These are phyloP conservation scores for Moesziomyces globuligerus DNA, from an alignment of 1,284 basidiomycete species.

Conservation along the genomic window DNA sequence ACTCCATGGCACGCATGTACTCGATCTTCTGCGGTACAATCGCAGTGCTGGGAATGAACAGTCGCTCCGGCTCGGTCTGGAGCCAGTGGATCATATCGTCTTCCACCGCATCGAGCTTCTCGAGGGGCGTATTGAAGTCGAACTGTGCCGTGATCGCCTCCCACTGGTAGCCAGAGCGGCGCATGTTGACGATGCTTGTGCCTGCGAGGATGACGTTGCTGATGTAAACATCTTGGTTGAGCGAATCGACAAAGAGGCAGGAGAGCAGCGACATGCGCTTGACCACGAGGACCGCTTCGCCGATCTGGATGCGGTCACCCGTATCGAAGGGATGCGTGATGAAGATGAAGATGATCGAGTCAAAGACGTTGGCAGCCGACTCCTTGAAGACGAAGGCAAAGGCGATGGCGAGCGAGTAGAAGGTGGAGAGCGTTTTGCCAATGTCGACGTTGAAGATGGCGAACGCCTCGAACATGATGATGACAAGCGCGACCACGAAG, in stretches of 20 bases:
- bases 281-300: conserved; percentile 52
- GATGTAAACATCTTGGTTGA: conserved; percentile 61
- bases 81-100: conserved; percentile 65
- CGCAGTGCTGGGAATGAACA: conserved; percentile 61
- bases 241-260: conserved; percentile 54
- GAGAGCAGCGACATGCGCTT: conserved; percentile 64
- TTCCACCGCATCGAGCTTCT: conserved; percentile 62
- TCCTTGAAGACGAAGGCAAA: conserved; percentile 66
- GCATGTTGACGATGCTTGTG: conserved; percentile 60
- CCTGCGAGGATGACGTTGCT: conserved; percentile 55
- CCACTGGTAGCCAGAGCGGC: conserved; percentile 63
- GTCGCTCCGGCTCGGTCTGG: conserved; percentile 61
- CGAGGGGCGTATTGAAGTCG: conserved; percentile 60
- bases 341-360: conserved; percentile 65
- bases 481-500: conserved; percentile 45
- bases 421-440: conserved; percentile 58
- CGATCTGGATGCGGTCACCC: conserved; percentile 58
- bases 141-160: conserved; percentile 59
- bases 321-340: conserved; percentile 65
- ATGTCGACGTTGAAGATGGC: conserved; percentile 65
- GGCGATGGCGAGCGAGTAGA: conserved; percentile 64
- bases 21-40: conserved; percentile 60
- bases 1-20: conserved; percentile 60
- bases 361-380: conserved; percentile 62
- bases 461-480: conserved; percentile 62